Conservation (phyloP, 2,329 filamentous ascomycete species). For the Neospermospora avenae region DNA sequence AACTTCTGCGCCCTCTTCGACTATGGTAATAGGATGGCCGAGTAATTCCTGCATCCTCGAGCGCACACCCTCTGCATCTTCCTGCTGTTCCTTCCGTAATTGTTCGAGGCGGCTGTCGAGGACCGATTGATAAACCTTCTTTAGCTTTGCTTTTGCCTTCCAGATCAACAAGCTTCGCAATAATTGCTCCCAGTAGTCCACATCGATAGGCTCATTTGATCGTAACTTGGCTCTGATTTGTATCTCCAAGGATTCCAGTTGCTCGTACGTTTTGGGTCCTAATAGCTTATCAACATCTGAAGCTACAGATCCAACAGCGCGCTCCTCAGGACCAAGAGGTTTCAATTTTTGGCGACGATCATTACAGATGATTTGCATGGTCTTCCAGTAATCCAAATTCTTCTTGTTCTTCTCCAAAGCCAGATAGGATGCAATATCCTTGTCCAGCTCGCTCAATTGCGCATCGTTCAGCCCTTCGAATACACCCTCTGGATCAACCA, state of each 20-base stretch:
- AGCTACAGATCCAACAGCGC: conserved; percentile 77
- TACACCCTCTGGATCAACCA: conserved; percentile 77
- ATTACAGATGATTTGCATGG: conserved; percentile 78
- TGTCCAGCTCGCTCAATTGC: conserved; percentile 72
- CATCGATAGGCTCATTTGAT: conserved; percentile 84
- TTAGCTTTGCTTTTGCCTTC: conserved; percentile 86
- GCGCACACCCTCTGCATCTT: conserved; percentile 58
- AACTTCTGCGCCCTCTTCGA: conserved; percentile 28
- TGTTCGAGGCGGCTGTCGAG: conserved; percentile 64
- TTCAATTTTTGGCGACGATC: conserved; percentile 68
- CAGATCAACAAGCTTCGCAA: conserved; percentile 80
- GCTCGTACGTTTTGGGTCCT: conserved; percentile 77
- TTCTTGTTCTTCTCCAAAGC: conserved; percentile 72
- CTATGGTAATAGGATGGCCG: conserved; percentile 33
- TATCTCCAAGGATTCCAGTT: conserved; percentile 80
- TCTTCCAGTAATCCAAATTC: conserved; percentile 90
- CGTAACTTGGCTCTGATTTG: conserved; percentile 84
- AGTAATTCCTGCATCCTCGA: conserved; percentile 51
- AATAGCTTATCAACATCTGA: conserved; percentile 87
- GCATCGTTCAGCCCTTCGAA: conserved; percentile 67
- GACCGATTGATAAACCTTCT: conserved; percentile 73
- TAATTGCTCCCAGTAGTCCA: conserved; percentile 96
- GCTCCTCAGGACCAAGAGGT: conserved; percentile 56
- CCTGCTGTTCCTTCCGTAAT: conserved; percentile 63
- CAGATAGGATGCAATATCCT: conserved; percentile 77